These are phyloP conservation scores for Penicillium parvum DNA, from an alignment of 495 filamentous ascomycete species.

Conservation along the genomic window DNA sequence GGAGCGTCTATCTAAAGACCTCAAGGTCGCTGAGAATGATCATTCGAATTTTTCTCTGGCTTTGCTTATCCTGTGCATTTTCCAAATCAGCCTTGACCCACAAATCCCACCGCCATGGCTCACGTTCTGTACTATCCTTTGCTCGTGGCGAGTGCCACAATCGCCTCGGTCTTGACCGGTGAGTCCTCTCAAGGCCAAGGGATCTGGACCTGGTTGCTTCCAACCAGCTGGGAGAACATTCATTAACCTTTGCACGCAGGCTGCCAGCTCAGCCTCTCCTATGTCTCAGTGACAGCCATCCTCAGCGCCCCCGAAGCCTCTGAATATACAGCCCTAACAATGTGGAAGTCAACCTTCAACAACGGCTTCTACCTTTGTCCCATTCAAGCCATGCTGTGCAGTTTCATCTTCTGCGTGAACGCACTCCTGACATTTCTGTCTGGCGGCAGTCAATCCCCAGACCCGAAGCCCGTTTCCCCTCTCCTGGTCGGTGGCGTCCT, in stretches of 20 bases:
- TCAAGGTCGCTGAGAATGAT: too few relatives aligned
- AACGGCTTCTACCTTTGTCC: constrained; percentile 3
- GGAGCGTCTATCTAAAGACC: background rate
- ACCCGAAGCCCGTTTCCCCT: background rate
- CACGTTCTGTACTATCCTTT: constrained; percentile 2
- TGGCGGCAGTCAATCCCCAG: background rate
- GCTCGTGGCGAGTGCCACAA: constrained; percentile 2
- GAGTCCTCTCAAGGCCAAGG: background rate
- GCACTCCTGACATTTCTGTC: background rate
- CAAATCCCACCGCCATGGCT: background rate
- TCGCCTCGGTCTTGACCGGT: background rate
- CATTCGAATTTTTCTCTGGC: background rate
- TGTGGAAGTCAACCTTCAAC: constrained; percentile 4
- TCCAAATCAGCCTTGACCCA: background rate
- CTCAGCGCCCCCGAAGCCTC: background rate
- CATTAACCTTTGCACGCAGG: background rate
- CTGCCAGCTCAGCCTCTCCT: constrained; percentile 2
- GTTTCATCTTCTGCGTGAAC: background rate
- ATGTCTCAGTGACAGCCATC: constrained; percentile 4
- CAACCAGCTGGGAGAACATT: background rate
- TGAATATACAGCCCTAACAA: background rate
- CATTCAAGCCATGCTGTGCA: background rate
- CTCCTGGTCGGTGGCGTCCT: background rate
- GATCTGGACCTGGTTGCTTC: too few relatives aligned
- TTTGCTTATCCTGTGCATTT: background rate